phyloP scores from a whole-genome alignment of 2,329 filamentous ascomycete species.

The Trichoderma semiorbis region DNA sequence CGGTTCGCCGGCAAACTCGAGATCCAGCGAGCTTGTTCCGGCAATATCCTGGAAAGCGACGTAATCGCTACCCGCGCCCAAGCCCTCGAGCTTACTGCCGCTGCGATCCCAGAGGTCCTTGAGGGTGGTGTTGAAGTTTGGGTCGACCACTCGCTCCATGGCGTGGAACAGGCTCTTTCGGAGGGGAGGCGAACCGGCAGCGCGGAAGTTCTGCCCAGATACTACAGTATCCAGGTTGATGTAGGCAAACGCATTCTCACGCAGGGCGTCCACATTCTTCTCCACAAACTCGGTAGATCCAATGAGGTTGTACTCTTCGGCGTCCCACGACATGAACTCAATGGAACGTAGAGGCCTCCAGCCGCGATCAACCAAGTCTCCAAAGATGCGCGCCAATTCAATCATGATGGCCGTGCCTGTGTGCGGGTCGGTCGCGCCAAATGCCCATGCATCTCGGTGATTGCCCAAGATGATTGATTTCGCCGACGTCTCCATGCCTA shows the following conservation, averaged over 20 bases:
- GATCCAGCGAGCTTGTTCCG: constrained; percentile 81
- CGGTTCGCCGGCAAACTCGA: constrained; percentile 66
- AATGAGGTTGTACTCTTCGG: constrained; percentile 85
- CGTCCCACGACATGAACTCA: constrained; percentile 97
- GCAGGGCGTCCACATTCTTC: constrained; percentile 69
- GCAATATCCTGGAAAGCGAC: constrained; percentile 89
- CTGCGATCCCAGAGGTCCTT: constrained; percentile 71
- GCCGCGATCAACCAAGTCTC: constrained; percentile 68
- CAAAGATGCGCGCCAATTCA: constrained; percentile 82
- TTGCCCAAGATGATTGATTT: constrained; percentile 89
- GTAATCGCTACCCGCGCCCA: constrained; percentile 77
- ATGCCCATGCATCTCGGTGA: constrained; percentile 89
- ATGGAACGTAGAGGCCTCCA: constrained; percentile 95
- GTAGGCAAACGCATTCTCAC: constrained; percentile 76
- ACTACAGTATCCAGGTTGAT: constrained; percentile 88
- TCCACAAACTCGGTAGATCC: constrained; percentile 96
- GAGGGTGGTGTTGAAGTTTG: constrained; percentile 66
- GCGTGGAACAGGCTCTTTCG: constrained; percentile 67
- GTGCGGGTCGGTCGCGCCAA: constrained; percentile 81
- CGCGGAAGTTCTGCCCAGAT: constrained; percentile 69
- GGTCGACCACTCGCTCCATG: constrained; percentile 71
- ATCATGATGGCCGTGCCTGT: constrained; percentile 88
- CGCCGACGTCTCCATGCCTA: constrained; percentile 75
- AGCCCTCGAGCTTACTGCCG: constrained; percentile 58
- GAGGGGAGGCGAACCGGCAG: constrained; percentile 78